A percentile compares a stretch with the other conserved stretches of the same genome.
Evolutionary conservation across 2,329 filamentous ascomycete species (phyloP).

Genomic region (Penicillium sp.): DNA sequence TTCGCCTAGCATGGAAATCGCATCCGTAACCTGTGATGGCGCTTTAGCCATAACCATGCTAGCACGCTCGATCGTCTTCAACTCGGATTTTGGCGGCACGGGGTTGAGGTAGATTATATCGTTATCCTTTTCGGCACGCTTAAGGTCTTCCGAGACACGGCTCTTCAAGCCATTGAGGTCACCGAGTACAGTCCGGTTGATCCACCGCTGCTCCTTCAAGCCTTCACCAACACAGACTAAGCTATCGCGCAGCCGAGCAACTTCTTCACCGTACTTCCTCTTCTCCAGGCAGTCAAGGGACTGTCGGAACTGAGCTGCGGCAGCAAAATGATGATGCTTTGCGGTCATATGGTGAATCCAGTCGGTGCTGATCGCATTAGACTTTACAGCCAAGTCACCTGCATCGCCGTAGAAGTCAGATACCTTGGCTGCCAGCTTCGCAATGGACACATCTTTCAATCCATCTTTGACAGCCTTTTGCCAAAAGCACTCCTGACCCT

Average conservation of each 20-base stretch:
- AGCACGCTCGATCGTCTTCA: constrained; percentile 80
- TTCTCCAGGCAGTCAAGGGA: constrained; percentile 91
- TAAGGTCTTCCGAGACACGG: constrained; percentile 80
- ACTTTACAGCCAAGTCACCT: constrained; percentile 82
- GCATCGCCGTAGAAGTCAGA: constrained; percentile 86
- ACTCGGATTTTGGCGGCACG: constrained; percentile 83
- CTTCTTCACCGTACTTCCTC: constrained; percentile 90
- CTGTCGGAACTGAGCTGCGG: constrained; percentile 88
- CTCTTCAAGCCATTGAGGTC: constrained; percentile 82
- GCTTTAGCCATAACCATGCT: constrained; percentile 81
- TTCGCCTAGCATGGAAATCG: constrained; percentile 76
- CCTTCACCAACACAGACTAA: constrained; percentile 81
- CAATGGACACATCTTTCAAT: constrained; percentile 87
- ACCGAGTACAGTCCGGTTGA: constrained; percentile 76
- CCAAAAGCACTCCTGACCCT: constrained; percentile 98
- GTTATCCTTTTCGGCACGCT: constrained; percentile 92
- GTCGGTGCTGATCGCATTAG: constrained; percentile 82
- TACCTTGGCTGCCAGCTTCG: constrained; percentile 84
- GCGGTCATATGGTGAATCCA: constrained; percentile 99
- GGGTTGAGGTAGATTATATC: constrained; percentile 87
- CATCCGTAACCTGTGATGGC: constrained; percentile 78
- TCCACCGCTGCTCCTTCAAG: constrained; percentile 76
- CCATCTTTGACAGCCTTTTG: constrained; percentile 93
- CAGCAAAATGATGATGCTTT: constrained; percentile 96
- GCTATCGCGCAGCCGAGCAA: constrained; percentile 80